These are phyloP conservation scores for Penicillium psychrofluorescens DNA, from an alignment of 495 filamentous ascomycete species.

Conservation along the genomic window DNA sequence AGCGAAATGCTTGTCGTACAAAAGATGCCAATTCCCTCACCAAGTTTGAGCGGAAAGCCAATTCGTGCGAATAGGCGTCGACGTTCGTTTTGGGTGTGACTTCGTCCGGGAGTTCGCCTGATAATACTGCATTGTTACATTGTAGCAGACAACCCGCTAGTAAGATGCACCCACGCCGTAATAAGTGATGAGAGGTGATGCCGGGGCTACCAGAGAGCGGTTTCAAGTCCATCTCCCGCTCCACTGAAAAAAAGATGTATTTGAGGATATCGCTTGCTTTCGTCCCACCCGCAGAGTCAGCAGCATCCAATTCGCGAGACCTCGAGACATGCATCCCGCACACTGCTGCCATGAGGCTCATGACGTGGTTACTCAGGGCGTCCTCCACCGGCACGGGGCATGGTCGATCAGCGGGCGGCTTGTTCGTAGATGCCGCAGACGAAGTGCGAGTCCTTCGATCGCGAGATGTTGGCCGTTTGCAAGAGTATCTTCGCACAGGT, in stretches of 20 bases:
- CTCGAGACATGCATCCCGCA: slow-evolving; percentile 38
- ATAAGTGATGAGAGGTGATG: slow-evolving; percentile 14
- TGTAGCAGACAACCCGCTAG: slow-evolving; percentile 27
- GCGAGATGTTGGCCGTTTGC: neutral
- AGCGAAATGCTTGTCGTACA: slow-evolving; percentile 30
- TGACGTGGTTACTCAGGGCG: slow-evolving; percentile 35
- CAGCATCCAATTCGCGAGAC: slow-evolving; percentile 14
- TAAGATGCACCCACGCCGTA: slow-evolving; percentile 32
- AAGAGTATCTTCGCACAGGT: neutral
- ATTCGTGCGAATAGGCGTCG: slow-evolving; percentile 9
- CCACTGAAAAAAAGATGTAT: slow-evolving; percentile 17
- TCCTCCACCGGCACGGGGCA: slow-evolving; percentile 38
- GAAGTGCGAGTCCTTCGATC: slow-evolving; percentile 12
- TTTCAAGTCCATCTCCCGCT: slow-evolving; percentile 15
- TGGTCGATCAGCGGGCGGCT: slow-evolving; percentile 1
- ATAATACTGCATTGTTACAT: slow-evolving; percentile 20
- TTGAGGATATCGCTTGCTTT: slow-evolving; percentile 23
- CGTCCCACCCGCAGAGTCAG: slow-evolving; percentile 8
- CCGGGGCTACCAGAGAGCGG: slow-evolving; percentile 1
- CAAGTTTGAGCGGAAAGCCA: slow-evolving; percentile 24
- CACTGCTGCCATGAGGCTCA: slow-evolving; percentile 34
- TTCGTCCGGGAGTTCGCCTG: neutral
- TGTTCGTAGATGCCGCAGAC: neutral
- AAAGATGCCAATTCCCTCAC: slow-evolving; percentile 32
- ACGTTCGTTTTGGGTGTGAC: slow-evolving; percentile 5